Base-by-base conservation (phyloP, 495 filamentous ascomycete genomes). In the Penicillium psychrofluorescens region DNA sequence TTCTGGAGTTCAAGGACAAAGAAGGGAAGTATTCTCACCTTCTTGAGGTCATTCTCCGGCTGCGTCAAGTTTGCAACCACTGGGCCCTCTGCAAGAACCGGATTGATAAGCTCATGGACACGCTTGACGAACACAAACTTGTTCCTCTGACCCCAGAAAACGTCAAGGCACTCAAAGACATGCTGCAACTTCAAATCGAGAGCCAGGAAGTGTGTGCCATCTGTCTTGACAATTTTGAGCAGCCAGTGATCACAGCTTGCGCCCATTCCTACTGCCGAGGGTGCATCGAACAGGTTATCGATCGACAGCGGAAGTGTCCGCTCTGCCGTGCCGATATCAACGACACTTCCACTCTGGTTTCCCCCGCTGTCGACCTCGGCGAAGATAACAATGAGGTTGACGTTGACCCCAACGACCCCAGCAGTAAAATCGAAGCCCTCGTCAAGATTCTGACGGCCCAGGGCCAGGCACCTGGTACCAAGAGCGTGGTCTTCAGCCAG, bases 401-500 rank as follows among this genome's bases (percentile, higher is more conserved):
- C 16, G 71, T 79, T n/a, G 83, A 88, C 44, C 67, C 70, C 0
- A 74, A 82, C 16, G 76, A 76, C 11, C 78, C 80, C 41, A 88
- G 84, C 58, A 88, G 84, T 54, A 96, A 96, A 62, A 86, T 91
- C 37, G 84, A 91, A 51, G 83, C 85, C 6, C 69, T 95, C 1
- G 68, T 94, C 53, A 79, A 81, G 44, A 90, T 96, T 45, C 66
- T 95, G 7, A 80, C 76, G 10, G 86, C 86, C 1, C 80, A 81
- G 35, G 75, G 81, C 8, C 78, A 78, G 48, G 81, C 84, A 12
- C 66, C 79, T 0, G 72, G 68, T 7, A 88, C 79, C 34, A 96
- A 96, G 58, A 85, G 88, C 4, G 80, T 97, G 41, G 76, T 95
- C 30, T 97, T 97, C 70, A 88, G 83, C 9, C 90, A 95, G 57